phyloP scores from a whole-genome alignment of 2,329 filamentous ascomycete genomes.

The Dactylellina leptospora region DNA sequence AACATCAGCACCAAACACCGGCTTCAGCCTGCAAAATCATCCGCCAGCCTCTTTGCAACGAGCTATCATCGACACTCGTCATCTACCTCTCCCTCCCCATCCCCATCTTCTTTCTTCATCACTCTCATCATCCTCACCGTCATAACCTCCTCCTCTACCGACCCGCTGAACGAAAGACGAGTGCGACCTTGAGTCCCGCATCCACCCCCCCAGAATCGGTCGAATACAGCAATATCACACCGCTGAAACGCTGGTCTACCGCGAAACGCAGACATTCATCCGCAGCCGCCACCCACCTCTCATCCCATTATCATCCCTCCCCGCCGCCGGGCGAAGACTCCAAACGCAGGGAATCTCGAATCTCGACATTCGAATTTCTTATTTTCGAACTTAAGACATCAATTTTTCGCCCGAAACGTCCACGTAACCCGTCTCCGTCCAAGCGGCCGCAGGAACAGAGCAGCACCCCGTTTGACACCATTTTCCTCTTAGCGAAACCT shows the following conservation, averaged over 20 bases:
- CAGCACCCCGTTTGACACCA: constrained; percentile 41
- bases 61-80: constrained; percentile 4
- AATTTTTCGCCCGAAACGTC: constrained; percentile 22
- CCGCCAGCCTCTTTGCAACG: neutral
- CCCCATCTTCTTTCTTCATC: neutral
- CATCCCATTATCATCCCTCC: neutral
- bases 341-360: neutral
- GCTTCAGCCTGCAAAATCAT: constrained; percentile 4
- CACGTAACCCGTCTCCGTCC: constrained; percentile 7
- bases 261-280: constrained; percentile 8
- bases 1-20: neutral
- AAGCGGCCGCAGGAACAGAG: constrained; percentile 16
- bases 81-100: neutral
- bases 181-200: too few relatives aligned
- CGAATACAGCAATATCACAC: neutral
- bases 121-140: neutral
- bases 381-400: neutral
- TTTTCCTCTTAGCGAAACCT: constrained; percentile 41
- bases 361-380: neutral
- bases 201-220: too few relatives aligned
- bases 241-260: constrained; percentile 2
- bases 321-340: neutral
- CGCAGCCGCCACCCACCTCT: neutral
- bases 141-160: too few relatives aligned
- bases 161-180: too few relatives aligned